These are phyloP conservation scores for Globisporangium ultimum DNA, from an alignment of 352 stramenopile species.

Conservation along the genomic window DNA sequence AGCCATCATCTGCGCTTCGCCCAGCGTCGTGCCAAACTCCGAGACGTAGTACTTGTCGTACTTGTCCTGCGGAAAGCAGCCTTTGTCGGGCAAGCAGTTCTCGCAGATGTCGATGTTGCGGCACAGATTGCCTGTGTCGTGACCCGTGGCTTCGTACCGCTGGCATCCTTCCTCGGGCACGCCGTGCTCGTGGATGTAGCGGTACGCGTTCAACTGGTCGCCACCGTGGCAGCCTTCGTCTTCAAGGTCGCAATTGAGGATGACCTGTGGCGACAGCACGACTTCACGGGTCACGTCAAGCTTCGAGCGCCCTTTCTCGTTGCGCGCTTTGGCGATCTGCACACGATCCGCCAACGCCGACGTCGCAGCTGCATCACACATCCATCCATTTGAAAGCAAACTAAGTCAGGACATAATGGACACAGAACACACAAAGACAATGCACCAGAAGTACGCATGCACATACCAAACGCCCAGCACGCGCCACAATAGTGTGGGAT, in stretches of 20 bases:
- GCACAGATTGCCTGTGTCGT: conserved; percentile 90
- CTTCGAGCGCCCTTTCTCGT: conserved; percentile 35
- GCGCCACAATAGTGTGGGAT: conserved; percentile 88
- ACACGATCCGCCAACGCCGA: conserved; percentile 86
- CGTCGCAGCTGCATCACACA: conserved; percentile 46
- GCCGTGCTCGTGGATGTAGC: conserved; percentile 88
- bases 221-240: conserved; percentile 92
- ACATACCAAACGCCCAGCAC: conserved; percentile 83
- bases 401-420: not conserved
- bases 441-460: not conserved
- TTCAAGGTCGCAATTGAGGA: conserved; percentile 88
- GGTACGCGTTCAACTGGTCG: conserved; percentile 89
- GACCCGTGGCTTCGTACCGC: conserved; percentile 89
- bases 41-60: conserved; percentile 96
- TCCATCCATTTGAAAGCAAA: not conserved
- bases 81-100: conserved; percentile 85
- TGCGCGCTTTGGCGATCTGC: conserved; percentile 74
- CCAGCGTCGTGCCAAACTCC: conserved; percentile 91
- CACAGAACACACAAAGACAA: conserved; percentile 4
- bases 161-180: conserved; percentile 95
- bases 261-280: conserved; percentile 78
- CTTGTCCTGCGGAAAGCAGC: conserved; percentile 84
- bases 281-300: conserved; percentile 76
- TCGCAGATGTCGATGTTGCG: conserved; percentile 88
- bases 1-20: conserved; percentile 92